Evolutionary conservation across 495 filamentous ascomycete genomes (phyloP), one percentile per base, ranked within the genome.

Genomic region (Hypoxylon lenormandii): DNA sequence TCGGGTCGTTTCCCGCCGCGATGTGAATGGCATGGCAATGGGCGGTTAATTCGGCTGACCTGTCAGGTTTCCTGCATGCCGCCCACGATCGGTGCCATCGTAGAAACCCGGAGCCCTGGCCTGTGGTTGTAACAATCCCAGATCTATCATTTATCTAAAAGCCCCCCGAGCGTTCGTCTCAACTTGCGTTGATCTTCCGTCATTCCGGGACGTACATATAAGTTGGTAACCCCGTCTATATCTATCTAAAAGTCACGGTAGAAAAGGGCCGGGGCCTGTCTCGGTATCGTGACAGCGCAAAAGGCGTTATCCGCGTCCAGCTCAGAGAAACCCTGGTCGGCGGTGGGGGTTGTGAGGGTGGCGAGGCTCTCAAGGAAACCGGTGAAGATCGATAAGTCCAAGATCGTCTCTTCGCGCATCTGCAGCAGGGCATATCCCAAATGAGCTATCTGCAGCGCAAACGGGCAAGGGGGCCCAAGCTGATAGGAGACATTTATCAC

Each of bases 11-110:
- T 58, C 51, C 68, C 57, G 62, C 49, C 58, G 42, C 6, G 45
- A 60, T 58, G 66, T 57, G 62, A 54, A 54, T 57, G 53, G 47
- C 58, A 52, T 30, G 23, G 19, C 40, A 56, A 48, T 55, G 53
- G 53, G 62, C 68, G 62, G 62, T 53, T 71, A 71, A 55, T 47
- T 66, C 52, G 58, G 56, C 57, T 48, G 68, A 59, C 68, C 51
- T 62, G 60, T 64, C 60, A 65, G 43, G 56, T 51, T 58, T 15
- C 68, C 63, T 52, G 62, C 63, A 63, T 60, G 52, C 42, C 47
- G 56, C 57, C 43, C 50, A 63, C 62, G 68, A 66, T 71, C 68
- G 62, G 58, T 63, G 18, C 45, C 51, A 40, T 63, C 38, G 46
- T 55, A 56, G 60, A 49, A 59, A 45, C 68, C 62, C 68, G 52